A percentile compares a stretch with the other conserved stretches of the same genome.
phyloP scores from a whole-genome alignment of 73 alveolate genomes.

The Symbiodinium pilosum region DNA sequence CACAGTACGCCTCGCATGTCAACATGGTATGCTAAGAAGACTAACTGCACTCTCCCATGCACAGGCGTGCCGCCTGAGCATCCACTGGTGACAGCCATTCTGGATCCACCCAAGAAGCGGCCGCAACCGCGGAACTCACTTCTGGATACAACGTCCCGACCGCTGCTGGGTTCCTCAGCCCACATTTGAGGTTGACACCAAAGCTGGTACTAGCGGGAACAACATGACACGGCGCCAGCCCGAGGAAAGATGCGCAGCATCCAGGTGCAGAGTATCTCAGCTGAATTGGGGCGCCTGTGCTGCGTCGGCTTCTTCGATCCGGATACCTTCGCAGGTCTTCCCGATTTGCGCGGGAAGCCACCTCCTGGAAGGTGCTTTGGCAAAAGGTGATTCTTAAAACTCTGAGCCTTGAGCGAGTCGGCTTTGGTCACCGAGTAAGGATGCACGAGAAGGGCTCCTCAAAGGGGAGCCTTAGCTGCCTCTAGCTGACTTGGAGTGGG shows the following conservation, averaged over 20 bases:
- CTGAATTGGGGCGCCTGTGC: background rate
- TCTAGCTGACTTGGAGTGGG: background rate
- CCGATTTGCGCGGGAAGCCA: background rate
- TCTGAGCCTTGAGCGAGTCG: background rate
- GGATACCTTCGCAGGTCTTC: background rate
- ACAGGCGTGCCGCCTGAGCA: background rate
- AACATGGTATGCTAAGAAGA: no score
- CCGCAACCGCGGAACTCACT: background rate
- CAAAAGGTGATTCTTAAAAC: no score
- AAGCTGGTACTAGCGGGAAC: no score
- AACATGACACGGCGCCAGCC: background rate
- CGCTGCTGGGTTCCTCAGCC: background rate
- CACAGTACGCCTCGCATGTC: no score
- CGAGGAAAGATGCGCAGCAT: conserved; percentile 6
- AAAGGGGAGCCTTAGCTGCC: background rate
- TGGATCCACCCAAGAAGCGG: background rate
- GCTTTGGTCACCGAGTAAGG: background rate
- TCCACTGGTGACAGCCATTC: conserved; percentile 1
- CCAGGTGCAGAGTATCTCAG: background rate
- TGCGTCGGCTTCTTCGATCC: no score
- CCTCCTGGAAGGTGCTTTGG: background rate
- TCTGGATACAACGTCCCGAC: background rate
- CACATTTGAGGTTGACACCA: no score
- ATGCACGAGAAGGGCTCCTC: background rate
- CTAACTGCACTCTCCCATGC: no score